Base-by-base conservation (phyloP, 768 basidiomycete genomes). In the Auricularia heimuer region DNA sequence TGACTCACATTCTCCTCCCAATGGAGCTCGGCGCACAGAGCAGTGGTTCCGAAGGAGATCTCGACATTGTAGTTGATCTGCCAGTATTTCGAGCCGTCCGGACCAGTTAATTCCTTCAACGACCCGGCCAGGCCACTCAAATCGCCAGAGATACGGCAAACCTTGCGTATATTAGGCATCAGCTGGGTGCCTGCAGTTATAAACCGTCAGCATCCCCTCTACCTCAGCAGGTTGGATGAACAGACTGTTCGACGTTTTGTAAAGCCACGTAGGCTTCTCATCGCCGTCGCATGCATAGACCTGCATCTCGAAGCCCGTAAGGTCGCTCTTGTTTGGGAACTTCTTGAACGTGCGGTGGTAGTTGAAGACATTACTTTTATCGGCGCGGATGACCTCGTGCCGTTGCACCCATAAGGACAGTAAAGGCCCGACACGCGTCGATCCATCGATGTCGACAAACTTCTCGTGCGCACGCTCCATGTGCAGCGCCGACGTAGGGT, bases 1-100 rank as follows among this genome's bases (percentile, higher is more conserved):
- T 6, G 10, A 24, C 64, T 12, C 37, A 60, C 64, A 33, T 60
- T 60, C 54, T 64, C 64, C 4, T 58, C 33, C 64, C 64, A 64
- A 11, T 58, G 54, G 29, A 64, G 29, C 36, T 56, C 45, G 4
- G 64, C 64, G n/a, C 54, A 56, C 33, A 64, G 36, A 1, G 34
- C 33, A 4, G 64, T 64, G 14, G 33, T 24, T 4, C 64, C 64
- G 18, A 64, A 33, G 11, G 29, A 42, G 6, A 64, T 39, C 21
- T 42, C 33, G 33, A 64, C 54, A 21, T 60, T 36, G 34, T 21
- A 54, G 54, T 35, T 35, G 21, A 35, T 36, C 34, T 45, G 24
- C 39, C 47, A 64, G 54, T 64, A 64, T 39, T 61, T 45, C 16
- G 18, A 4, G 8, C 64, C 64, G 39, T 56, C 33, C 18, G 10